Conservation (phyloP, 495 filamentous ascomycete genomes). For the Podospora pseudoanserina region DNA sequence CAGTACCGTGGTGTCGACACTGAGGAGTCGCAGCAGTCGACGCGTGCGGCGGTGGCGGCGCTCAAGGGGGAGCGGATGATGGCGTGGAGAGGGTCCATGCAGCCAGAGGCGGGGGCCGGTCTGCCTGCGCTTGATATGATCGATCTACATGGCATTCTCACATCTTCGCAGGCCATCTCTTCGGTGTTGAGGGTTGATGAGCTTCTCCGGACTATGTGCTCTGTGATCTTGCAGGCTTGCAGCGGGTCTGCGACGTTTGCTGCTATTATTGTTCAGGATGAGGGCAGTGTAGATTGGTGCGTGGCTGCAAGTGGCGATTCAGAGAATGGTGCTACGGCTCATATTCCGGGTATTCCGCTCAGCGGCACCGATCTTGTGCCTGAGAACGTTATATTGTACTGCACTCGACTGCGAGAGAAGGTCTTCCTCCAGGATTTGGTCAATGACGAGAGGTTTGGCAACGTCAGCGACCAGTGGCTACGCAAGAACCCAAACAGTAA, state of each 20-base stretch:
- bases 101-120: conserved; percentile 46
- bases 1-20: conserved; percentile 48
- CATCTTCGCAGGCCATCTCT: conserved; percentile 86
- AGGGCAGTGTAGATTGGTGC: conserved; percentile 39
- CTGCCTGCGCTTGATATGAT: conserved; percentile 71
- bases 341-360: conserved; percentile 62
- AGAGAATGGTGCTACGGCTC: conserved; percentile 60
- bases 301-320: conserved; percentile 73
- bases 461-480: conserved; percentile 68
- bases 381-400: conserved; percentile 76
- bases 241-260: conserved; percentile 73
- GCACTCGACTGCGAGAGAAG: conserved; percentile 75
- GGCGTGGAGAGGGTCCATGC: conserved; percentile 55
- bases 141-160: conserved; percentile 79
- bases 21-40: conserved; percentile 52
- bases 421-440: conserved; percentile 81
- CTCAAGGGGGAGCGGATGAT: conserved; percentile 60
- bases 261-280: conserved; percentile 57
- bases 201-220: conserved; percentile 81
- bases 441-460: conserved; percentile 82
- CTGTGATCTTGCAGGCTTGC: conserved; percentile 83
- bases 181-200: conserved; percentile 82
- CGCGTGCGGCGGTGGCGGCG: conserved; percentile 44
- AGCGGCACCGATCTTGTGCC: conserved; percentile 60
- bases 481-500: conserved; percentile 64